phyloP scores from a whole-genome alignment of 805 yeast species.

The Kuraishia molischiana region DNA sequence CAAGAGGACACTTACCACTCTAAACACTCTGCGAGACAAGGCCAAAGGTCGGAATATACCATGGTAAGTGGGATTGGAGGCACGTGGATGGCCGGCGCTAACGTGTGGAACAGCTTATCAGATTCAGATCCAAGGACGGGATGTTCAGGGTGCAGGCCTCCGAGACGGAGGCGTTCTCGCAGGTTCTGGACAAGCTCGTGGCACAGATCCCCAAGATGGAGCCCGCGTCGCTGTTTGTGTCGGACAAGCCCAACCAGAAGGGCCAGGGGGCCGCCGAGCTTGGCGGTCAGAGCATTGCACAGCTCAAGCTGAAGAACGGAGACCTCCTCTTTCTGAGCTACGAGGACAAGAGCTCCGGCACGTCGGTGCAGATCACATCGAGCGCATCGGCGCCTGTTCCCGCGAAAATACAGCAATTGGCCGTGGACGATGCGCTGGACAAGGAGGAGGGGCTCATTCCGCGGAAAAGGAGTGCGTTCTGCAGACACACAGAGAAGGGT shows the following conservation, averaged over 20 bases:
- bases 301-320: constrained; percentile 50
- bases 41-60: no score
- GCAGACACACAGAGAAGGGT: constrained; percentile 86
- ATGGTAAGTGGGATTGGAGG: no score
- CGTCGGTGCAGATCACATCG: neutral
- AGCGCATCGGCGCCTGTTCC: neutral
- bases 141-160: constrained; percentile 51
- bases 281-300: constrained; percentile 19
- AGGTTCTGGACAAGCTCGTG: constrained; percentile 15
- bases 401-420: constrained; percentile 31
- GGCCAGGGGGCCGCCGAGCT: constrained; percentile 28
- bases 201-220: constrained; percentile 24
- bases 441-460: constrained; percentile 62
- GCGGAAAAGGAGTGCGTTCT: constrained; percentile 50
- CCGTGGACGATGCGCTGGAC: constrained; percentile 60
- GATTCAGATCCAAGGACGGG: constrained; percentile 84
- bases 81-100: no score
- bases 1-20: no score
- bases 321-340: constrained; percentile 42
- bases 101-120: constrained; percentile 54
- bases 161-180: constrained; percentile 9
- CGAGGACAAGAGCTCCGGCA: constrained; percentile 7
- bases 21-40: no score
- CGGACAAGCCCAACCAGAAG: constrained; percentile 33
- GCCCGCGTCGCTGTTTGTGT: constrained; percentile 23